Evolutionary conservation across 2,329 filamentous ascomycete genomes (phyloP).

Genomic region (Beauveria sp.): DNA sequence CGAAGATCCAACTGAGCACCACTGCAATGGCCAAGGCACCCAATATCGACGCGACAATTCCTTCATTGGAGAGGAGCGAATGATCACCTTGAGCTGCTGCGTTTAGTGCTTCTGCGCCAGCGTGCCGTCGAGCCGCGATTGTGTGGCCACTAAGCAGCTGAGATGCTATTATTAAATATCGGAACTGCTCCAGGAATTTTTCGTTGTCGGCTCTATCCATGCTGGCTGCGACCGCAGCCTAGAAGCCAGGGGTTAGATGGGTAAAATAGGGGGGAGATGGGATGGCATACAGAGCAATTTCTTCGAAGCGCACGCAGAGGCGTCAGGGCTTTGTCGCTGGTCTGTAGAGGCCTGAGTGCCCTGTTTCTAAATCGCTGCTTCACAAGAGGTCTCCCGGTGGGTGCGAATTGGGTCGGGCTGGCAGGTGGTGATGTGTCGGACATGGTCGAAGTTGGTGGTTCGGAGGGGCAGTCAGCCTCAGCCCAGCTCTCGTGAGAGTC

Average conservation of each 20-base stretch:
- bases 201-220: slow-evolving; percentile 73
- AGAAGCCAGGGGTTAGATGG: slow-evolving; percentile 11
- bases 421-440: slow-evolving; percentile 39
- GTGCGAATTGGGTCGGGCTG: slow-evolving; percentile 46
- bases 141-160: slow-evolving; percentile 72
- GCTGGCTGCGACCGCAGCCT: slow-evolving; percentile 64
- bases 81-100: slow-evolving; percentile 16
- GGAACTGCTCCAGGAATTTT: slow-evolving; percentile 84
- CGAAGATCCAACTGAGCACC: slow-evolving; percentile 63
- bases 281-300: slow-evolving; percentile 42
- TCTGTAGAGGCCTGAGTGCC: slow-evolving; percentile 33
- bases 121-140: slow-evolving; percentile 31
- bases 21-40: slow-evolving; percentile 59
- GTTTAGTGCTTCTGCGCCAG: slow-evolving; percentile 15
- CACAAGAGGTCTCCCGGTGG: slow-evolving; percentile 47
- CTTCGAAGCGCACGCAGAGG: slow-evolving; percentile 39
- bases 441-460: slow-evolving; percentile 23
- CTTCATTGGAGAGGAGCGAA: slow-evolving; percentile 33
- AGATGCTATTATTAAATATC: slow-evolving; percentile 87
- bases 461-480: slow-evolving; percentile 30
- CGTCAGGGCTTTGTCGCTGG: slow-evolving; percentile 27
- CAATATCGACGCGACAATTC: slow-evolving; percentile 40
- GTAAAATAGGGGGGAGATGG: not conserved
- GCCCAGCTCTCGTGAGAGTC: slow-evolving; percentile 39
- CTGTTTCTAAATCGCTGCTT: slow-evolving; percentile 46